These are phyloP conservation scores for Ascochyta pisi DNA, from an alignment of 2,329 filamentous ascomycete species.

Conservation along the genomic window DNA sequence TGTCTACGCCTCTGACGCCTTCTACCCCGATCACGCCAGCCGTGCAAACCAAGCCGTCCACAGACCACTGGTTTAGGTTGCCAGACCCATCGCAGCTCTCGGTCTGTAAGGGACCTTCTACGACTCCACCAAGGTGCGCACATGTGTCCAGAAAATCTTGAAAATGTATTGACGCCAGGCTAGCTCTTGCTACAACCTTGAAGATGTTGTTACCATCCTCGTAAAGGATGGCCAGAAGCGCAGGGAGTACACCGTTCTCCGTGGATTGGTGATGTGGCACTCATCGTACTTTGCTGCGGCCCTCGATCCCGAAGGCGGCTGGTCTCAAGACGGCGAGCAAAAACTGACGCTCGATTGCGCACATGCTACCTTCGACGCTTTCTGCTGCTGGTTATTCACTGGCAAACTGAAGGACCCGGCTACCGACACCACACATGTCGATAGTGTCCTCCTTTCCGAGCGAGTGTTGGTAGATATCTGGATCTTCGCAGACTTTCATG, in stretches of 20 bases:
- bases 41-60: no score
- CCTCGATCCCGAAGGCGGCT: not conserved
- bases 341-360: not conserved
- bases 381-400: not conserved
- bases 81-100: not conserved
- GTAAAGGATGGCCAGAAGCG: not conserved
- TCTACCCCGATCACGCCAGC: no score
- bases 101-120: not conserved
- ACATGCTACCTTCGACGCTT: not conserved
- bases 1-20: no score
- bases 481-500: not conserved
- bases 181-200: not conserved
- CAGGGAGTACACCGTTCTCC: not conserved
- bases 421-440: not conserved
- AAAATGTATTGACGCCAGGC: no score
- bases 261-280: not conserved
- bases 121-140: not conserved
- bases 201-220: not conserved
- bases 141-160: no score
- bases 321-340: no score
- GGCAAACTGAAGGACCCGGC: not conserved
- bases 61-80: not conserved
- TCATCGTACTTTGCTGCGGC: slow-evolving; percentile 1
- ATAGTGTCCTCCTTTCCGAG: not conserved
- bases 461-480: not conserved